Percentiles rank a stretch among this genome's conserved stretches.
phyloP scores from a whole-genome alignment of 2,329 filamentous ascomycete species.

The Dactylellina haptotyla region DNA sequence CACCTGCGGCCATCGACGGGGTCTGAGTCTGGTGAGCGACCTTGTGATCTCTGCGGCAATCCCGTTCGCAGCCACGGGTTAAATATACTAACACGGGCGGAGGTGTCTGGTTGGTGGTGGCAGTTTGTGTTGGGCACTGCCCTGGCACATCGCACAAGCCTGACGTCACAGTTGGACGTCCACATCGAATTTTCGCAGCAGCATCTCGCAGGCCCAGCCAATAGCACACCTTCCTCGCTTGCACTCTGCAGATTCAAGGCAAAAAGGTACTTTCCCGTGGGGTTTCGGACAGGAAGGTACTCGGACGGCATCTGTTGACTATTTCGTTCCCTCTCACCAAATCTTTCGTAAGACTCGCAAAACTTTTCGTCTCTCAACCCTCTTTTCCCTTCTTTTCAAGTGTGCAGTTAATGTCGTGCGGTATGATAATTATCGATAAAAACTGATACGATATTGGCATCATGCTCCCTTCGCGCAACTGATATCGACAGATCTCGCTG shows the following conservation, averaged over 20 bases:
- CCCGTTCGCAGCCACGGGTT: slow-evolving; percentile 1
- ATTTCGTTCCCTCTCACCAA: not conserved
- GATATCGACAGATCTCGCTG: not conserved
- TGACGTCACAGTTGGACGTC: slow-evolving; percentile 33
- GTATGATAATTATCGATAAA: slow-evolving; percentile 25
- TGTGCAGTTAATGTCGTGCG: not conserved
- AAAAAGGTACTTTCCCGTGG: slow-evolving; percentile 3
- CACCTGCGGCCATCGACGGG: not conserved
- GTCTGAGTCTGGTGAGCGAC: not conserved
- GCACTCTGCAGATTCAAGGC: slow-evolving; percentile 4
- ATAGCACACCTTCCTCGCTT: not conserved
- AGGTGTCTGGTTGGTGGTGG: not conserved
- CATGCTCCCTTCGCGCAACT: slow-evolving; percentile 9
- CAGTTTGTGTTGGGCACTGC: slow-evolving; percentile 28
- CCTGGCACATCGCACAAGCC: slow-evolving; percentile 6
- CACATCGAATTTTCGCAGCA: slow-evolving; percentile 18
- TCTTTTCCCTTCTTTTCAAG: not conserved
- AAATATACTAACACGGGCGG: not conserved
- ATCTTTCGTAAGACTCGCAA: not conserved
- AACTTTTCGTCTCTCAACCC: not conserved
- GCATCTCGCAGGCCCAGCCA: slow-evolving; percentile 1
- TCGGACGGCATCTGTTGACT: not conserved
- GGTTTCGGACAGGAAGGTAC: not conserved
- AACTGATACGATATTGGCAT: slow-evolving; percentile 1
- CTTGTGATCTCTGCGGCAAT: slow-evolving; percentile 23